These are phyloP conservation scores for Luffa acutangula DNA, from an alignment of 306 rosid species.

Conservation along the genomic window DNA sequence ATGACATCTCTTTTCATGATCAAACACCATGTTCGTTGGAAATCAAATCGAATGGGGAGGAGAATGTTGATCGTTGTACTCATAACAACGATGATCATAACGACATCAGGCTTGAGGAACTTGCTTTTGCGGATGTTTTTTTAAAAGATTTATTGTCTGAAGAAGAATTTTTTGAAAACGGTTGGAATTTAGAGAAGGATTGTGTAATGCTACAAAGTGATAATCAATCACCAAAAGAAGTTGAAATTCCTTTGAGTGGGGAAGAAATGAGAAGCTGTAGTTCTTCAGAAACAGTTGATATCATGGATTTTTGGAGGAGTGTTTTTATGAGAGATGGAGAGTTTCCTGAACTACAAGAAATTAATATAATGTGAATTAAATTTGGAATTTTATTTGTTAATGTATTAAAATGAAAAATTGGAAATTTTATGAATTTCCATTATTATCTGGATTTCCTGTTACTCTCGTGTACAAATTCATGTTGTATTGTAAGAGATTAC, in stretches of 20 bases:
- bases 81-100: neutral
- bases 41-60: slow-evolving; percentile 11
- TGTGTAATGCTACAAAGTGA: neutral
- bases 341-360: neutral
- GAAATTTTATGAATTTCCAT: neutral
- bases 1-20: neutral
- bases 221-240: neutral
- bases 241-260: neutral
- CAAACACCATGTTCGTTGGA: slow-evolving; percentile 13
- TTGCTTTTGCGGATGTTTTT: slow-evolving; percentile 19
- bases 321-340: slow-evolving; percentile 41
- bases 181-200: slow-evolving; percentile 9
- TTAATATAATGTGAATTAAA: neutral
- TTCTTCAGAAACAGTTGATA: slow-evolving; percentile 17
- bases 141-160: slow-evolving; percentile 50
- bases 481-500: neutral
- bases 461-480: neutral
- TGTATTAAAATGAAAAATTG: neutral
- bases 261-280: neutral
- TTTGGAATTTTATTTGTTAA: neutral
- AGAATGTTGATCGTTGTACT: slow-evolving; percentile 1
- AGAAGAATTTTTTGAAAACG: slow-evolving; percentile 37
- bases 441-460: neutral
- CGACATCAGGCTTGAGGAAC: neutral
- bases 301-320: slow-evolving; percentile 57